phyloP scores from a whole-genome alignment of 495 filamentous ascomycete species.

The Hyaloscypha bicolor region DNA sequence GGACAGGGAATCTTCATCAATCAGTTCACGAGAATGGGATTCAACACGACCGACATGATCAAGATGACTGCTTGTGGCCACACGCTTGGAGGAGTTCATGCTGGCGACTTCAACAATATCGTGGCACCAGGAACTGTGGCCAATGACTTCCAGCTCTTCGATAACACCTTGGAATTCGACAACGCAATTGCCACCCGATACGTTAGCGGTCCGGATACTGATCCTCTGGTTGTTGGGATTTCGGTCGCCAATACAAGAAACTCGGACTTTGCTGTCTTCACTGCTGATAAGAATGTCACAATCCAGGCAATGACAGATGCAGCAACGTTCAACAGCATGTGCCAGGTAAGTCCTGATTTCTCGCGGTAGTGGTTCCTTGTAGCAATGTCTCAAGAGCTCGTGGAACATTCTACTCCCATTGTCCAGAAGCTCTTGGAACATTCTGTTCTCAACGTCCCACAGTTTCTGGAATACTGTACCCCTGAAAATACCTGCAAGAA shows the following conservation, averaged over 20 bases:
- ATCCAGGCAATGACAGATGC: slow-evolving; percentile 49
- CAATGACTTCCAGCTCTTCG: slow-evolving; percentile 46
- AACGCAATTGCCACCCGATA: slow-evolving; percentile 59
- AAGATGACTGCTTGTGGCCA: slow-evolving; percentile 64
- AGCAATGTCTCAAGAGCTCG: no score
- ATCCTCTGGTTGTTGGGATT: slow-evolving; percentile 54
- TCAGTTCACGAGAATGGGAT: slow-evolving; percentile 61
- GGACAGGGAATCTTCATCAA: slow-evolving; percentile 49
- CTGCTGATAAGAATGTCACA: slow-evolving; percentile 57
- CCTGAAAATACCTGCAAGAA: no score
- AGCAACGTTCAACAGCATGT: slow-evolving; percentile 46
- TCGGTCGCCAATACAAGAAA: slow-evolving; percentile 42
- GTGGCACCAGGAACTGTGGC: slow-evolving; percentile 47
- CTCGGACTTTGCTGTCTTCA: slow-evolving; percentile 60
- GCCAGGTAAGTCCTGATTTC: slow-evolving; percentile 26
- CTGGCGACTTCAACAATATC: slow-evolving; percentile 54
- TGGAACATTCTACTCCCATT: no score
- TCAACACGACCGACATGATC: slow-evolving; percentile 58
- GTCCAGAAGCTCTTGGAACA: no score
- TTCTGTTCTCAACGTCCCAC: no score
- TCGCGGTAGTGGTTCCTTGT: no score
- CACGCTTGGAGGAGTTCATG: slow-evolving; percentile 63
- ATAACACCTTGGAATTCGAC: slow-evolving; percentile 53
- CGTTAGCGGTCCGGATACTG: slow-evolving; percentile 51
- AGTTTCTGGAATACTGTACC: no score